These are phyloP conservation scores for Coniochaeta sp. DNA, from an alignment of 2,329 filamentous ascomycete species.

Conservation along the genomic window DNA sequence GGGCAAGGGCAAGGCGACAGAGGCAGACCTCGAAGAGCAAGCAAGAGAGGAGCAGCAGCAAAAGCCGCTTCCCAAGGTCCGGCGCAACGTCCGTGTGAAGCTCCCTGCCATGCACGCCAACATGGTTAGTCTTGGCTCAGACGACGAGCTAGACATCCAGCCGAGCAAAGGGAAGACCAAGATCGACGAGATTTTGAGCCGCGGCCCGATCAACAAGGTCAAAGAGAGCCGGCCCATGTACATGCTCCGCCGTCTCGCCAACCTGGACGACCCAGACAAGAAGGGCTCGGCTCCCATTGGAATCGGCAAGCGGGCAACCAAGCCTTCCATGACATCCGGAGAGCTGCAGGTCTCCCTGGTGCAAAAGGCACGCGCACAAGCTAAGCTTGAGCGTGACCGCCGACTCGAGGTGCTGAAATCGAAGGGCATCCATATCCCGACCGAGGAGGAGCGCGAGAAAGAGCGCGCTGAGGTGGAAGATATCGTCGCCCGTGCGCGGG, in stretches of 20 bases:
- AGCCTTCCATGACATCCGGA: conserved; percentile 55
- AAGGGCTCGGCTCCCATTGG: conserved; percentile 26
- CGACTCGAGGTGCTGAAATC: conserved; percentile 69
- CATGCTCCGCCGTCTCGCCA: conserved; percentile 66
- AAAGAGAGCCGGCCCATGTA: conserved; percentile 58
- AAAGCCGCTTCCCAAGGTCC: conserved; percentile 18
- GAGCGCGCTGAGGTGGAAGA: conserved; percentile 82
- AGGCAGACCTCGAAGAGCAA: conserved; percentile 14
- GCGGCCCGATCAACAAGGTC: conserved; percentile 54
- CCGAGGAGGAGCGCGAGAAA: conserved; percentile 75
- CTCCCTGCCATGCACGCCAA: conserved; percentile 34
- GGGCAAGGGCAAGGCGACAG: conserved; percentile 52
- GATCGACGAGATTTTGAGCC: conserved; percentile 62
- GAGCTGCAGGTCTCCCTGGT: conserved; percentile 65
- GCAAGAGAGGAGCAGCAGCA: background rate
- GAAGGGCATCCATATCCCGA: conserved; percentile 76
- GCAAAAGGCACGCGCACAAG: conserved; percentile 71
- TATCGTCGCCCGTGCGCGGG: conserved; percentile 74
- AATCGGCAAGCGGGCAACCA: conserved; percentile 26
- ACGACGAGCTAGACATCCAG: conserved; percentile 57
- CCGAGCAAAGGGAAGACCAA: conserved; percentile 40
- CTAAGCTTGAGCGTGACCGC: conserved; percentile 67
- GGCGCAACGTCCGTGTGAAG: conserved; percentile 44
- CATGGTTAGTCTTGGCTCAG: conserved; percentile 34
- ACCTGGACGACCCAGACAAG: conserved; percentile 58